Evolutionary conservation across 345 rosid species (phyloP).

Genomic region (Moricandia arvensis): DNA sequence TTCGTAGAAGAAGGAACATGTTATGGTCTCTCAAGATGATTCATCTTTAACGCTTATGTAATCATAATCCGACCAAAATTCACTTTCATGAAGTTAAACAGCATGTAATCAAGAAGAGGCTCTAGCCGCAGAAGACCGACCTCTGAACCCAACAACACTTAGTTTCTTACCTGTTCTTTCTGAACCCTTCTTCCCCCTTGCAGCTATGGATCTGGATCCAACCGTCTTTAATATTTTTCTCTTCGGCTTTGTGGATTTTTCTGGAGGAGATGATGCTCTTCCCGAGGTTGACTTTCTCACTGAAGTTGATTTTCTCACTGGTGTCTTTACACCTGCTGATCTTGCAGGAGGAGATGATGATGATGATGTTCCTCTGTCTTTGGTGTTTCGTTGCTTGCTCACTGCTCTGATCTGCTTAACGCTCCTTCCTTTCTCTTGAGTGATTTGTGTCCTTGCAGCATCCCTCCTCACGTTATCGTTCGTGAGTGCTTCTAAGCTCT

Average conservation of each 20-base stretch:
- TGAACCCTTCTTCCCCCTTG: slow-evolving; percentile 37
- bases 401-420: slow-evolving; percentile 46
- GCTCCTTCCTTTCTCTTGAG: slow-evolving; percentile 57
- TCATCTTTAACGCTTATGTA: not conserved
- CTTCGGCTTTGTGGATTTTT: slow-evolving; percentile 43
- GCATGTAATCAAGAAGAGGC: slow-evolving; percentile 36
- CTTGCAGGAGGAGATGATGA: slow-evolving; percentile 17
- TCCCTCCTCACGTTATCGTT: slow-evolving; percentile 63
- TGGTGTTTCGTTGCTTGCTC: slow-evolving; percentile 44
- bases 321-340: slow-evolving; percentile 21
- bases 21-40: not conserved
- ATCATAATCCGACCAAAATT: not conserved
- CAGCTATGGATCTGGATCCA: slow-evolving; percentile 37
- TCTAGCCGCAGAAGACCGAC: slow-evolving; percentile 52
- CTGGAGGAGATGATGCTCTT: slow-evolving; percentile 33
- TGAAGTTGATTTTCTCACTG: slow-evolving; percentile 29
- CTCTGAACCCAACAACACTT: slow-evolving; percentile 76
- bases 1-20: not conserved
- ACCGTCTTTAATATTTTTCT: slow-evolving; percentile 32
- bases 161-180: slow-evolving; percentile 47
- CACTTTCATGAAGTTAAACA: not conserved
- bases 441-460: slow-evolving; percentile 60
- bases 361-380: slow-evolving; percentile 33
- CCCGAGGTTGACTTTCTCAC: slow-evolving; percentile 35
- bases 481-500: slow-evolving; percentile 79